Base-by-base conservation (phyloP, 371 early-diverging fungal species). In the Syncephalastrum monosporum region DNA sequence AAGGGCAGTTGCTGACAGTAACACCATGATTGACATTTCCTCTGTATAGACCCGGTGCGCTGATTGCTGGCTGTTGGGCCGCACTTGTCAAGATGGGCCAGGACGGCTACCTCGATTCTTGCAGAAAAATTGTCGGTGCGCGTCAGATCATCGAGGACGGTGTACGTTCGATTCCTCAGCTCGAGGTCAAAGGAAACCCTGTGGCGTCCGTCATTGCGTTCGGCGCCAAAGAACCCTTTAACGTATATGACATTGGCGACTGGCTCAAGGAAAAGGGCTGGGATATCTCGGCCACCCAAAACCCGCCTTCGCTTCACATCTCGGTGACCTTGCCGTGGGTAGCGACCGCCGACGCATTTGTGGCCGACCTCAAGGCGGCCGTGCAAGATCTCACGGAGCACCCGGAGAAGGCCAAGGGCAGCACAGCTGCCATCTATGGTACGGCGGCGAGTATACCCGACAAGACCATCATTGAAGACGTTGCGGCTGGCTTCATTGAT, bases 31-130 rank as follows among this genome's bases (percentile, higher is more conserved):
- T 21, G 2, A 21, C 21, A 0, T 21, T 2, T 21, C 21, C 21
- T 21, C 21, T 21, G n/a, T 21, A 15, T 61, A 73, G 88, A 43
- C 91, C 94, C 21, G 98, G 98, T 27, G 92, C 97, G 5, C 72
- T 98, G 54, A 89, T 96, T 76, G 98, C 98, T 15, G 95, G 92
- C 14, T 96, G 96, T 76, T 98, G 97, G 97, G 84, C 97, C 2
- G 90, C 97, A 3, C 65, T 98, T 77, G 81, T 94, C 75, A 82
- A 85, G 48, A 85, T 94, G 72, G 98, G 98, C 16, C 79, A 87
- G 56, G 72, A 78, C 33, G 97, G 96, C 0, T 98, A 98, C 69
- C 79, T 95, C 25, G 79, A 90, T 47, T 72, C 91, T 16, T 88
- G 94, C 60, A 83, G 79, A 50, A 69, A 90, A 29, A 95, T 98